phyloP scores from a whole-genome alignment of 495 filamentous ascomycete genomes.

The Aspergillus haitiensis region DNA sequence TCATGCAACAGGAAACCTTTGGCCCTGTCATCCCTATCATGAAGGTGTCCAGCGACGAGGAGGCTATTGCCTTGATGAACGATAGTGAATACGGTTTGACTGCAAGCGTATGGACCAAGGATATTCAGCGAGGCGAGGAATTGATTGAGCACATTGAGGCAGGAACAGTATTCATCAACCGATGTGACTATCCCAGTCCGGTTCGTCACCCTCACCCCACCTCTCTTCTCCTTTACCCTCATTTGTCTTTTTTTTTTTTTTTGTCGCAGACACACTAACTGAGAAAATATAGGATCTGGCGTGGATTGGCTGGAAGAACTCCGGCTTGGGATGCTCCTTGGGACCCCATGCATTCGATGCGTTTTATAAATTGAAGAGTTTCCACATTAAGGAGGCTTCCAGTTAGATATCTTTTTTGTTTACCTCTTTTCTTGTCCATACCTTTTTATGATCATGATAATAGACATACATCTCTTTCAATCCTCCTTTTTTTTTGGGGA shows the following conservation, averaged over 20 bases:
- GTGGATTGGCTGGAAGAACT: conserved; percentile 98
- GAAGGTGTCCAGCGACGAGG: conserved; percentile 80
- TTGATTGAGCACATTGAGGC: conserved; percentile 83
- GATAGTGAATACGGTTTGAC: conserved; percentile 93
- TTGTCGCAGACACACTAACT: conserved; percentile 7
- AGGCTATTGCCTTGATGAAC: conserved; percentile 88
- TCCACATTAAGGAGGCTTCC: conserved; percentile 73
- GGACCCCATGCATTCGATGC: conserved; percentile 91
- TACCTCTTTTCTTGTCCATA: not conserved
- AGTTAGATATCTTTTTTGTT: not conserved
- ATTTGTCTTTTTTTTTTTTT: not conserved
- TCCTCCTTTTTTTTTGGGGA: not conserved
- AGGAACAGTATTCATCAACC: conserved; percentile 95
- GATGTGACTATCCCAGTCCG: conserved; percentile 88
- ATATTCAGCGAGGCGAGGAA: conserved; percentile 71
- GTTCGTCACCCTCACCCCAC: conserved; percentile 55
- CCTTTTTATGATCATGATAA: not conserved
- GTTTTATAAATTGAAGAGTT: conserved; percentile 94
- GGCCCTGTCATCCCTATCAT: conserved; percentile 92
- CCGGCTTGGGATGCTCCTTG: conserved; percentile 84
- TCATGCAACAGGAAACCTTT: conserved; percentile 97
- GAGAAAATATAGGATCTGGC: conserved; percentile 73
- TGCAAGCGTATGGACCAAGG: conserved; percentile 98
- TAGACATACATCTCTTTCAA: not conserved
- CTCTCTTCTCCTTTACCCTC: not conserved